phyloP scores from a whole-genome alignment of 2,329 filamentous ascomycete genomes.

The Fusarium begoniae region DNA sequence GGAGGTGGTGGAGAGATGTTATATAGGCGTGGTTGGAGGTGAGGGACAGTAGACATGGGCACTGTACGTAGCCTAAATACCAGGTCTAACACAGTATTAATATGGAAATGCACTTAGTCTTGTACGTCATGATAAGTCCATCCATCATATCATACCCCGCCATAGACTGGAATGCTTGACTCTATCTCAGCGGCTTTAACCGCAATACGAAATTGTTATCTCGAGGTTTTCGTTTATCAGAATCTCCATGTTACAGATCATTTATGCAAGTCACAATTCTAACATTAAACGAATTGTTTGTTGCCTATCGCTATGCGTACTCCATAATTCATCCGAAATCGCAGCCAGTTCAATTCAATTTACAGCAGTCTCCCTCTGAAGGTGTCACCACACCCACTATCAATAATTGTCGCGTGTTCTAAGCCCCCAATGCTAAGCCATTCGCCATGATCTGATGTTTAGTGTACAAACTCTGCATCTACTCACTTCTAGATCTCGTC shows the following conservation, averaged over 20 bases:
- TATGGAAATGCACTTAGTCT: neutral
- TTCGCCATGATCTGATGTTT: slow-evolving; percentile 31
- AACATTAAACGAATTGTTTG: slow-evolving; percentile 3
- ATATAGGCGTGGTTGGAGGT: slow-evolving; percentile 14
- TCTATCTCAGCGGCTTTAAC: neutral
- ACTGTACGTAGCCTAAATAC: neutral
- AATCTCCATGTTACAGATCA: neutral
- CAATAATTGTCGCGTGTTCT: neutral
- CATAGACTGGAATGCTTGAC: neutral
- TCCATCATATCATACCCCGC: slow-evolving; percentile 24
- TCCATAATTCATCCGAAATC: neutral
- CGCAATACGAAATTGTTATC: neutral
- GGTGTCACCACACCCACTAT: slow-evolving; percentile 13
- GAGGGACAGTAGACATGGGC: neutral
- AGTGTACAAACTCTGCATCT: neutral
- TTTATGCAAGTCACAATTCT: neutral
- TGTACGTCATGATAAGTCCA: slow-evolving; percentile 30
- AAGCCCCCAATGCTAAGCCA: neutral
- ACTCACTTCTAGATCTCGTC: neutral
- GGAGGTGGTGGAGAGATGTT: slow-evolving; percentile 34
- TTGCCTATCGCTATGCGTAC: slow-evolving; percentile 22
- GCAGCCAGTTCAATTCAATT: slow-evolving; percentile 1
- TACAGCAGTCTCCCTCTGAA: neutral
- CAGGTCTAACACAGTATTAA: neutral
- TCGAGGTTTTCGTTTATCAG: neutral